Evolutionary conservation across 768 basidiomycete genomes (phyloP).

Genomic region (Agrocybe chaxingu): DNA sequence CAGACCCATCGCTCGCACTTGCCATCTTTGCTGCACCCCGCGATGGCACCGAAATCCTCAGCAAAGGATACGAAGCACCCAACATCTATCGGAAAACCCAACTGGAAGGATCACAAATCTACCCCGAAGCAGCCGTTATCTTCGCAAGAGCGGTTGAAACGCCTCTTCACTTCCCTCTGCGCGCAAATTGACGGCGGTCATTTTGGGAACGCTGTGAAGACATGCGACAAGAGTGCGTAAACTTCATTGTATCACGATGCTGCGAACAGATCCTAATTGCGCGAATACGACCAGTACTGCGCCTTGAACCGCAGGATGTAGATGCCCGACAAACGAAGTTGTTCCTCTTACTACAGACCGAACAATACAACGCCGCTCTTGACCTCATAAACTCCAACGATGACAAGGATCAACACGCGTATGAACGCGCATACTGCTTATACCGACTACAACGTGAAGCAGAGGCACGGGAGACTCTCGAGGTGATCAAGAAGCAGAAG

Average conservation of each 20-base stretch:
- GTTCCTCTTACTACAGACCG: slow-evolving; percentile 85
- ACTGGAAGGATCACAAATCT: slow-evolving; percentile 20
- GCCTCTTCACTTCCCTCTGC: slow-evolving; percentile 74
- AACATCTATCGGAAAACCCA: slow-evolving; percentile 10
- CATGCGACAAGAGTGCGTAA: slow-evolving; percentile 83
- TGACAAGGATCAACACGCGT: slow-evolving; percentile 31
- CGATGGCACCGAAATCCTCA: slow-evolving; percentile 19
- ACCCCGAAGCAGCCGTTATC: slow-evolving; percentile 30
- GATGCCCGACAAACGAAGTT: slow-evolving; percentile 81
- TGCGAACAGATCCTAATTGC: slow-evolving; percentile 4
- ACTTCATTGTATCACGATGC: slow-evolving; percentile 9
- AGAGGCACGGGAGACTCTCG: slow-evolving; percentile 59
- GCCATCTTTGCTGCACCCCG: not conserved
- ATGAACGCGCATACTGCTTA: slow-evolving; percentile 80
- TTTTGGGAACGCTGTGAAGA: slow-evolving; percentile 82
- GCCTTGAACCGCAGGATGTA: slow-evolving; percentile 59
- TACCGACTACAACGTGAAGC: slow-evolving; percentile 79
- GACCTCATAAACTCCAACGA: slow-evolving; percentile 43
- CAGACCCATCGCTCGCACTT: too few species aligned
- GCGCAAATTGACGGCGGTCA: slow-evolving; percentile 91
- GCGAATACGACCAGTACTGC: slow-evolving; percentile 52
- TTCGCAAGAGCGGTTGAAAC: slow-evolving; percentile 39
- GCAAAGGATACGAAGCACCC: slow-evolving; percentile 7
- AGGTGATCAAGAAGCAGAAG: slow-evolving; percentile 39
- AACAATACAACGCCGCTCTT: slow-evolving; percentile 73